Evolutionary conservation across 306 rosid species (phyloP).

Genomic region (Glycine latifolia): DNA sequence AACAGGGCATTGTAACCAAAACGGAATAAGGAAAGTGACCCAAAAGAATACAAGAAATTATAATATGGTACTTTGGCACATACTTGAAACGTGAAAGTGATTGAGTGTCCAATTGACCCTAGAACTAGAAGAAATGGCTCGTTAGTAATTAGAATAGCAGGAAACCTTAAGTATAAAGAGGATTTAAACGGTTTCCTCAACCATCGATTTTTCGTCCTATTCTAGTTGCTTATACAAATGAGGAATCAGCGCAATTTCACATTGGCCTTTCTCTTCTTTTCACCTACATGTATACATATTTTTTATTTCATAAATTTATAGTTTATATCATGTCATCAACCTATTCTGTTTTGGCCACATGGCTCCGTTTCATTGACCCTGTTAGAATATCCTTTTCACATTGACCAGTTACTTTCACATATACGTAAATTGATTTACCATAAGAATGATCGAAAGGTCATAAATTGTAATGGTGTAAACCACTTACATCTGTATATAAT

Average conservation of each 20-base stretch:
- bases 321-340: neutral
- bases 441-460: constrained; percentile 41
- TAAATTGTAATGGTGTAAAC: neutral
- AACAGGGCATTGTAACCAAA: constrained; percentile 29
- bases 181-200: constrained; percentile 34
- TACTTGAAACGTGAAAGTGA: constrained; percentile 44
- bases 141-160: constrained; percentile 23
- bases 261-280: constrained; percentile 37
- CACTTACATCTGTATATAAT: neutral
- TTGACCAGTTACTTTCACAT: neutral
- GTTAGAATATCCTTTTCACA: constrained; percentile 4
- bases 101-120: constrained; percentile 34
- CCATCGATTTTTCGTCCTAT: constrained; percentile 37
- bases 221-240: constrained; percentile 10
- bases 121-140: constrained; percentile 13
- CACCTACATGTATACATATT: neutral
- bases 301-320: neutral
- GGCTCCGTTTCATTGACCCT: constrained; percentile 22
- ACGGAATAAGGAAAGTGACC: constrained; percentile 49
- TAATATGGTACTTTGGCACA: constrained; percentile 33
- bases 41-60: constrained; percentile 28
- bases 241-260: constrained; percentile 17
- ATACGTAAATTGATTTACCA: neutral
- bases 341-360: constrained; percentile 13
- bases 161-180: neutral